These are phyloP conservation scores for Mortierella sp. DNA, from an alignment of 371 early-diverging fungal species.

Conservation along the genomic window DNA sequence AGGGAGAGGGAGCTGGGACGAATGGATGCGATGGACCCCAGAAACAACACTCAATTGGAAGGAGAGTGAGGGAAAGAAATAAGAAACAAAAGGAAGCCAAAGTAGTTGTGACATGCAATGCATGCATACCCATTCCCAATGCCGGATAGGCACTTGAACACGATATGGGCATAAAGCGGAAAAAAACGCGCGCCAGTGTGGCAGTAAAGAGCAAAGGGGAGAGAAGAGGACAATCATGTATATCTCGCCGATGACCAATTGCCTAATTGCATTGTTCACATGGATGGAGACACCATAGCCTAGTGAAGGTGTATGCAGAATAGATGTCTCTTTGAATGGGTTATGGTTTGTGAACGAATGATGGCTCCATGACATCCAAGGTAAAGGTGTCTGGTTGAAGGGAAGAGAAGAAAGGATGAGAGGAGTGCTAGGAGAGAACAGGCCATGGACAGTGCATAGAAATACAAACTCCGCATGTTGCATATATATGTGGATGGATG, in stretches of 20 bases:
- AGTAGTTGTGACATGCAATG: background rate
- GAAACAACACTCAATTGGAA: background rate
- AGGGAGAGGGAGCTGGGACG: background rate
- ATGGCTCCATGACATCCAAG: too few species aligned
- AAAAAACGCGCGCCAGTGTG: background rate
- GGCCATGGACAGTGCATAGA: background rate
- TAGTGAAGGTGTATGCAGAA: too few species aligned
- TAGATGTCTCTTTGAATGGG: background rate
- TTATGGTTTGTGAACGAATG: background rate
- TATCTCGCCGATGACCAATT: slow-evolving; percentile 6
- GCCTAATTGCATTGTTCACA: too few species aligned
- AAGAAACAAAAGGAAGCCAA: background rate
- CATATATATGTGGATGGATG: background rate
- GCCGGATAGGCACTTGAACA: background rate
- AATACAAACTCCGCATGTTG: background rate
- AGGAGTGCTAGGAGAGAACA: too few species aligned
- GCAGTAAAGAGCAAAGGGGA: too few species aligned
- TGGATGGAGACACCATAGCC: too few species aligned
- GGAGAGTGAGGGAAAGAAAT: background rate
- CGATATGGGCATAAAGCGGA: background rate
- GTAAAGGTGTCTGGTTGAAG: too few species aligned
- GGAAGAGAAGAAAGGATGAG: too few species aligned
- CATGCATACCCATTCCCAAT: background rate
- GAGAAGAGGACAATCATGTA: background rate
- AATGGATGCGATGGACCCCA: background rate